phyloP scores from a whole-genome alignment of 163 green algal genomes.

The Scenedesmus sp. region DNA sequence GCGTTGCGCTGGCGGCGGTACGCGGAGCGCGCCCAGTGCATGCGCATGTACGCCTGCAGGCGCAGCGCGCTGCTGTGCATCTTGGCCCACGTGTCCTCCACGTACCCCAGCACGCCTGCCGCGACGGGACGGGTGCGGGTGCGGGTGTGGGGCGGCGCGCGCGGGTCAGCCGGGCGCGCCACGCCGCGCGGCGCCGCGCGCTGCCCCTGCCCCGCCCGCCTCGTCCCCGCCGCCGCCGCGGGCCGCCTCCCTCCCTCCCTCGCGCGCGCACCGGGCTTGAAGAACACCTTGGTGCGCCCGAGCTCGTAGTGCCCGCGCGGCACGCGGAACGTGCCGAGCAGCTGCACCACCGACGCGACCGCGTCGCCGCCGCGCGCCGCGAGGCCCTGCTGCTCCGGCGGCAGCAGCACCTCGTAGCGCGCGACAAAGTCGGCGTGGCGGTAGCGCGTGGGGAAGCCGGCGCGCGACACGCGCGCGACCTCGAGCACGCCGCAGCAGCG shows the following conservation, averaged over 20 bases:
- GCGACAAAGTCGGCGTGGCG: constrained; percentile 39
- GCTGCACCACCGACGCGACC: constrained; percentile 58
- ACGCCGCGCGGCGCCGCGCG: no score
- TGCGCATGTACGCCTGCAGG: constrained; percentile 73
- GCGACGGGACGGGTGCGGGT: no score
- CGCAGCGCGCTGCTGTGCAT: constrained; percentile 52
- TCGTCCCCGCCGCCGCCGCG: no score
- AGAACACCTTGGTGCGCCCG: constrained; percentile 89
- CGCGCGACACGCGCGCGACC: constrained; percentile 83
- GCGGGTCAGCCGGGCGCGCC: no score
- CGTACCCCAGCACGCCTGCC: constrained; percentile 81
- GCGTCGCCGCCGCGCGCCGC: background rate
- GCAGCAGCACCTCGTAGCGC: constrained; percentile 84
- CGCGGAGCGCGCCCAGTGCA: constrained; percentile 46
- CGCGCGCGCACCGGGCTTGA: constrained; percentile 65
- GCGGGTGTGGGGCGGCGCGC: no score
- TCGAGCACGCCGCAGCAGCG: constrained; percentile 91
- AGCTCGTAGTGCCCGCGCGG: constrained; percentile 58
- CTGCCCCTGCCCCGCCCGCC: no score
- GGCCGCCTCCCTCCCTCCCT: no score
- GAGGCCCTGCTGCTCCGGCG: constrained; percentile 50
- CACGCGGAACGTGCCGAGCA: constrained; percentile 79
- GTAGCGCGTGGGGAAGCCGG: constrained; percentile 90
- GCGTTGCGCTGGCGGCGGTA: constrained; percentile 53
- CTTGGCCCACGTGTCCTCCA: constrained; percentile 78